Evolutionary conservation across 805 yeast genomes (phyloP).

Genomic region (Ogataea ganodermae): DNA sequence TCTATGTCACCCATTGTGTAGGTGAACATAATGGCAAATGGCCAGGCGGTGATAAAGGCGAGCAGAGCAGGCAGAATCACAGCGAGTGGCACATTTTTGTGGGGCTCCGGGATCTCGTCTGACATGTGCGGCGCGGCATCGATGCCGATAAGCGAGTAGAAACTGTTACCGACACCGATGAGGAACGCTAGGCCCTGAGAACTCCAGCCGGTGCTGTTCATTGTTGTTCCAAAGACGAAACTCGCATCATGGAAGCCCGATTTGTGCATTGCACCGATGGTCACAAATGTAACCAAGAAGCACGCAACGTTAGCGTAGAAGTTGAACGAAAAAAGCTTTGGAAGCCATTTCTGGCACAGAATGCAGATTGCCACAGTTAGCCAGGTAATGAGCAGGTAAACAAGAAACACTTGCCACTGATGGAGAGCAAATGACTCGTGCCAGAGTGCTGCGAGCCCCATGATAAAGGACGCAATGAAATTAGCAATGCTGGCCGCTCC

Average conservation of each 20-base stretch:
- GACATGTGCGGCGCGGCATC: slow-evolving; percentile 38
- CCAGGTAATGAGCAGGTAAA: slow-evolving; percentile 20
- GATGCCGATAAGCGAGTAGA: slow-evolving; percentile 32
- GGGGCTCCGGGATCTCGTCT: slow-evolving; percentile 35
- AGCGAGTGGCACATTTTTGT: slow-evolving; percentile 33
- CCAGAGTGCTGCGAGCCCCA: slow-evolving; percentile 15
- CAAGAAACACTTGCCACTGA: slow-evolving; percentile 20
- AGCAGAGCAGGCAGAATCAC: slow-evolving; percentile 32
- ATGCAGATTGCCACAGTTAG: slow-evolving; percentile 22
- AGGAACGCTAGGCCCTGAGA: slow-evolving; percentile 32
- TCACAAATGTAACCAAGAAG: slow-evolving; percentile 26
- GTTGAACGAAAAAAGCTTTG: slow-evolving; percentile 18
- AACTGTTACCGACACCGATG: slow-evolving; percentile 32
- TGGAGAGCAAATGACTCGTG: slow-evolving; percentile 14
- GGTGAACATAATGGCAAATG: slow-evolving; percentile 33
- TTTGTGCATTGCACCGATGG: slow-evolving; percentile 24
- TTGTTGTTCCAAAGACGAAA: slow-evolving; percentile 29
- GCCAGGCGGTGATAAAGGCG: slow-evolving; percentile 33
- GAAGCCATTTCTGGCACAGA: slow-evolving; percentile 13
- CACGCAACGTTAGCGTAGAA: slow-evolving; percentile 30
- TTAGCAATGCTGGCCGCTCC: slow-evolving; percentile 22
- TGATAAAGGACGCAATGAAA: slow-evolving; percentile 13
- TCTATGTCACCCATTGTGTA: slow-evolving; percentile 29
- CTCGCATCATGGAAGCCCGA: slow-evolving; percentile 17
- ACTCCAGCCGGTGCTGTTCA: slow-evolving; percentile 34